A percentile compares a stretch with the other conserved stretches of the same genome.
phyloP scores from a whole-genome alignment of 176 grass and related monocot species.

The Dactylis glomerata region DNA sequence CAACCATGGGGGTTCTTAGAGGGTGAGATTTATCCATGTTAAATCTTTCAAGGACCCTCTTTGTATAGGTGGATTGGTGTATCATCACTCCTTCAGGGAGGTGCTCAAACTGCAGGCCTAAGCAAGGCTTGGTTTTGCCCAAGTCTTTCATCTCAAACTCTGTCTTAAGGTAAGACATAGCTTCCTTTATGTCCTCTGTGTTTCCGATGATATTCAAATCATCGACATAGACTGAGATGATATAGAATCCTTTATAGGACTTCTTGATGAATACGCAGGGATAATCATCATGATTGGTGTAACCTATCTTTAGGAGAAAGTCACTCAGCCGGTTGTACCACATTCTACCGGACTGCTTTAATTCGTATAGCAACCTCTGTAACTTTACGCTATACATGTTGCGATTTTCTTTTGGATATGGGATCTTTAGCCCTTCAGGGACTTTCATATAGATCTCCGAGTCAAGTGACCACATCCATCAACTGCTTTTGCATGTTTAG shows the following conservation, averaged over 20 bases:
- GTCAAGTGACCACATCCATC: neutral
- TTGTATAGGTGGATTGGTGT: too few species aligned
- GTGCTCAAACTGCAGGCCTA: too few species aligned
- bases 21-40: neutral
- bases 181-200: too few species aligned
- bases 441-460: neutral
- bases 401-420: neutral
- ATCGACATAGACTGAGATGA: neutral
- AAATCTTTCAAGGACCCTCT: neutral
- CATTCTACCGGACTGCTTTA: neutral
- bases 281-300: neutral
- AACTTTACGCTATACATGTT: neutral
- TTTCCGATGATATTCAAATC: neutral
- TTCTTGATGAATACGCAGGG: neutral
- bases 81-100: too few species aligned
- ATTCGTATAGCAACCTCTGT: neutral
- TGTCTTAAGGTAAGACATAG: too few species aligned
- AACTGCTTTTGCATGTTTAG: too few species aligned
- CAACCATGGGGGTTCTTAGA: neutral
- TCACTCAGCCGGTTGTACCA: neutral
- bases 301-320: neutral
- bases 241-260: neutral
- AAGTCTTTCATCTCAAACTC: too few species aligned
- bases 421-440: neutral
- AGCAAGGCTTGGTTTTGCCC: too few species aligned